These are phyloP conservation scores for Chamaecyparis obtusa DNA, from an alignment of 75 land plant species.

Conservation along the genomic window DNA sequence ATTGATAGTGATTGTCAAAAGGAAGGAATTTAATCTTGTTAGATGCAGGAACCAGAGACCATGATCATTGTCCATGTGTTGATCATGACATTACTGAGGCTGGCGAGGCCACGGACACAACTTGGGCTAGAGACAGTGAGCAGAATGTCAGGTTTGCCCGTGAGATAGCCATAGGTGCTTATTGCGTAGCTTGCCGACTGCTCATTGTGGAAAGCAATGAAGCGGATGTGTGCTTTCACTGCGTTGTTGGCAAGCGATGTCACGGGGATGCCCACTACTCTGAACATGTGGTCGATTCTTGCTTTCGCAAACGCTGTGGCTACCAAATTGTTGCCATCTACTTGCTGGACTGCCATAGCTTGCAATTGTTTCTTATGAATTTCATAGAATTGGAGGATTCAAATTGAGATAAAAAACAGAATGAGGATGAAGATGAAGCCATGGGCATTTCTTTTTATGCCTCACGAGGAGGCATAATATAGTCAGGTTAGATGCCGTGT, in stretches of 20 bases:
- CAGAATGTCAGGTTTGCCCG: constrained; percentile 61
- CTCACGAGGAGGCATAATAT: too few species aligned
- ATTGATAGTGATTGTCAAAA: too few species aligned
- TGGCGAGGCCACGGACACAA: constrained; percentile 94
- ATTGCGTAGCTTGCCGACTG: constrained; percentile 80
- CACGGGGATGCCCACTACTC: constrained; percentile 76
- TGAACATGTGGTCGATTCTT: constrained; percentile 66
- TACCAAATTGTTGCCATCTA: constrained; percentile 55
- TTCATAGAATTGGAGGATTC: too few species aligned
- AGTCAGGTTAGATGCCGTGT: too few species aligned
- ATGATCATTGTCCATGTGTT: constrained; percentile 87
- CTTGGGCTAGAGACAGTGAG: constrained; percentile 95
- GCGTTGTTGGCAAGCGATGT: constrained; percentile 54
- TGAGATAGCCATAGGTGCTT: constrained; percentile 68
- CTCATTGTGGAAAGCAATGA: constrained; percentile 84
- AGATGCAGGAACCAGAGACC: constrained; percentile 90
- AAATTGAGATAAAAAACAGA: too few species aligned
- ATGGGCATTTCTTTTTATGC: too few species aligned
- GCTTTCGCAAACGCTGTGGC: constrained; percentile 45
- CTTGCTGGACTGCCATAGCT: not conserved
- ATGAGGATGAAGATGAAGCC: too few species aligned
- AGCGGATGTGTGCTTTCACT: constrained; percentile 57
- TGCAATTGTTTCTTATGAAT: not conserved
- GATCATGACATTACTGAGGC: constrained; percentile 76
- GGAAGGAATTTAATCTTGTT: too few species aligned